A percentile compares a stretch with the other conserved stretches of the same genome.
Evolutionary conservation across 306 rosid genomes (phyloP).

Genomic region (Cucumis melo): DNA sequence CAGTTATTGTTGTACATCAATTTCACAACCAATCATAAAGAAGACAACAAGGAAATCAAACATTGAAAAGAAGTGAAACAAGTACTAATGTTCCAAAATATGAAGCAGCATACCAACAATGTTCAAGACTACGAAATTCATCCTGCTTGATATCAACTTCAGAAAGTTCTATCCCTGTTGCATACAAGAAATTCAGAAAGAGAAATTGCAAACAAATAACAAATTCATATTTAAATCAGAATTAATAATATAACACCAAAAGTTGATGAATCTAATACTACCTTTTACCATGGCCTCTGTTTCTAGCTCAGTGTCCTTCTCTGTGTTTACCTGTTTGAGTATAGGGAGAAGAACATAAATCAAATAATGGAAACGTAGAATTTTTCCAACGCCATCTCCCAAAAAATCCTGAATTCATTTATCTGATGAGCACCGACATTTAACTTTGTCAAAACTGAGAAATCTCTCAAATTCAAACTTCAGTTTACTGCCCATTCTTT

Average conservation of each 20-base stretch:
- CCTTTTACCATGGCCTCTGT: constrained; percentile 60
- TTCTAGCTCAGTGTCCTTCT: constrained; percentile 52
- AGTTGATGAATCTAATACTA: constrained; percentile 15
- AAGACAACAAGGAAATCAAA: constrained; percentile 16
- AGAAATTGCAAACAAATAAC: not conserved
- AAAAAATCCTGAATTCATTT: constrained; percentile 44
- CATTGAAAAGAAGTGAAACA: constrained; percentile 2
- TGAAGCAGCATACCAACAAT: constrained; percentile 39
- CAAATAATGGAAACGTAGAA: constrained; percentile 70
- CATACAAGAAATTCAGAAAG: constrained; percentile 5
- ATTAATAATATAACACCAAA: constrained; percentile 9
- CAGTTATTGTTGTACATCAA: constrained; percentile 62
- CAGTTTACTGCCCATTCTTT: constrained; percentile 12
- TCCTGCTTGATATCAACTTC: constrained; percentile 67
- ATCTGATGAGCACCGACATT: constrained; percentile 19
- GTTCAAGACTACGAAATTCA: constrained; percentile 34
- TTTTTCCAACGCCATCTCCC: constrained; percentile 53
- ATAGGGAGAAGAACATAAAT: constrained; percentile 82
- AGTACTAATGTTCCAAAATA: not conserved
- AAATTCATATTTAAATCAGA: not conserved
- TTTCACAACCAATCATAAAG: constrained; percentile 17
- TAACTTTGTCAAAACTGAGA: constrained; percentile 19
- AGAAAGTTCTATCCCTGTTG: constrained; percentile 47
- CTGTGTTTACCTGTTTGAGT: constrained; percentile 59
- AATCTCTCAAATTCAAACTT: constrained; percentile 38